These are phyloP conservation scores for Beta corolliflora DNA, from an alignment of 179 eudicot genomes.

Conservation along the genomic window DNA sequence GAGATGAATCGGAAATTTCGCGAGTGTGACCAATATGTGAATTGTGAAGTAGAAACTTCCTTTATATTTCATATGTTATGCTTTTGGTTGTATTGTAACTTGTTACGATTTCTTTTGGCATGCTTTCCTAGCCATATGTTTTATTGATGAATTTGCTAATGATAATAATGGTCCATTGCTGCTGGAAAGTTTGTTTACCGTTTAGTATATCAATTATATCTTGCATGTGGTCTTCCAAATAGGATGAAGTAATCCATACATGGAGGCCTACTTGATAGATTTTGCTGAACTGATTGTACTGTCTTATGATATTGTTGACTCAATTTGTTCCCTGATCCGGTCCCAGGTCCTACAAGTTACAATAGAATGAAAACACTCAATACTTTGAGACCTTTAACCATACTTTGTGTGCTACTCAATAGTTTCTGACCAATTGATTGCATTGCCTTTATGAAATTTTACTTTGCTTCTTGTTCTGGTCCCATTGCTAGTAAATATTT, in stretches of 20 bases:
- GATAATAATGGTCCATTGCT: neutral
- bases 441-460: slow-evolving; percentile 15
- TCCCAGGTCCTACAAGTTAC: slow-evolving; percentile 19
- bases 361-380: slow-evolving; percentile 14
- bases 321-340: slow-evolving; percentile 27
- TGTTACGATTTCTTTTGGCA: neutral
- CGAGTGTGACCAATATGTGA: neutral
- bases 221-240: slow-evolving; percentile 27
- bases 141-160: neutral
- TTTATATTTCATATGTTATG: neutral
- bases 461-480: slow-evolving; percentile 3
- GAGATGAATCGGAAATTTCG: too few species aligned
- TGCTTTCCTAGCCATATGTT: neutral
- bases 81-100: neutral
- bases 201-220: slow-evolving; percentile 9
- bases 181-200: slow-evolving; percentile 18
- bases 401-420: slow-evolving; percentile 20
- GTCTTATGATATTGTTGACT: slow-evolving; percentile 24
- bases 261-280: slow-evolving; percentile 31
- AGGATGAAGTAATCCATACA: slow-evolving; percentile 17
- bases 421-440: slow-evolving; percentile 30
- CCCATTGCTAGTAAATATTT: slow-evolving; percentile 16
- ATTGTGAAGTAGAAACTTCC: neutral
- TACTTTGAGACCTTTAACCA: slow-evolving; percentile 14
- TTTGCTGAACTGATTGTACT: slow-evolving; percentile 19